A percentile compares a stretch with the other conserved stretches of the same genome.
Conservation (phyloP, 306 rosid species). For the Albizia julibrissin region DNA sequence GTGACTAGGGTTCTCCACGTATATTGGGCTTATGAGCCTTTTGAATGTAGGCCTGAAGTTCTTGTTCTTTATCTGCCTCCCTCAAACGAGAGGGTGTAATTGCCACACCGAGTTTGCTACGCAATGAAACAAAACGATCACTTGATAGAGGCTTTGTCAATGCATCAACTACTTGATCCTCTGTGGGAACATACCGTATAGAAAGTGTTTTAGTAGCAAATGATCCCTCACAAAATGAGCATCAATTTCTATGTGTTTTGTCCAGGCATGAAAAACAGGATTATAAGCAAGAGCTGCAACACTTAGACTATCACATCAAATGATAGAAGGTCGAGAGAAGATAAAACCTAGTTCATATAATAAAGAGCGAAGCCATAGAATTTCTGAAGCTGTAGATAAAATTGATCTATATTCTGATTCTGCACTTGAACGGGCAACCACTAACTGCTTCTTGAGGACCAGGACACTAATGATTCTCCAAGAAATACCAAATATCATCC, state of each 20-base stretch:
- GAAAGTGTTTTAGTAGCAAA: too few species aligned
- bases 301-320: not conserved
- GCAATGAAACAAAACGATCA: too few species aligned
- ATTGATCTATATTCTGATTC: not conserved
- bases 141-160: too few species aligned
- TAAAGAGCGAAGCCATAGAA: not conserved
- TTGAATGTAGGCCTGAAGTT: too few species aligned
- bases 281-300: not conserved
- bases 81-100: too few species aligned
- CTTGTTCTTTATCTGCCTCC: too few species aligned
- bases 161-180: too few species aligned
- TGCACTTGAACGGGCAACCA: not conserved
- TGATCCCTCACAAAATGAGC: too few species aligned
- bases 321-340: not conserved
- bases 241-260: not conserved
- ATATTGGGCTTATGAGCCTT: too few species aligned
- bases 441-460: not conserved
- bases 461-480: not conserved
- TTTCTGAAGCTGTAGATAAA: not conserved
- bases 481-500: not conserved
- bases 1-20: too few species aligned
- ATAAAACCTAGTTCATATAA: not conserved
- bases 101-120: too few species aligned
- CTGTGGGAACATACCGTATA: too few species aligned
- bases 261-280: not conserved